A percentile compares a stretch with the other conserved stretches of the same genome.
phyloP scores from a whole-genome alignment of 768 basidiomycete species.

The Lactarius sp. region DNA sequence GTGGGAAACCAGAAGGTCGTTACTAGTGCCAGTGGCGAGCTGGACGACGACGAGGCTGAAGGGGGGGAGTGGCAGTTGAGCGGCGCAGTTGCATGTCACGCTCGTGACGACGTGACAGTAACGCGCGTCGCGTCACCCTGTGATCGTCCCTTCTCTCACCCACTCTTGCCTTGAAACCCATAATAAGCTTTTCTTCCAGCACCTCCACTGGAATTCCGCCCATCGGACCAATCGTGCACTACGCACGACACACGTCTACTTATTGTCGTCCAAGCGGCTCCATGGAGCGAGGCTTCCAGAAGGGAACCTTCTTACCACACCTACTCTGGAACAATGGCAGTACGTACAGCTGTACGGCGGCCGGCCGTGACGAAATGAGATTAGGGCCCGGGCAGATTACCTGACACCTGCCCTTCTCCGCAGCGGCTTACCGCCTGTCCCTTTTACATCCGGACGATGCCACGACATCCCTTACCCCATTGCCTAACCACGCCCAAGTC shows the following conservation, averaged over 20 bases:
- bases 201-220: constrained; percentile 10
- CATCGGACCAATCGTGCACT: constrained; percentile 15
- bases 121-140: neutral
- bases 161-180: neutral
- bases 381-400: neutral
- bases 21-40: constrained; percentile 5
- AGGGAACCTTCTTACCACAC: constrained; percentile 5
- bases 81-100: constrained; percentile 9
- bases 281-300: constrained; percentile 11
- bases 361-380: constrained; percentile 15
- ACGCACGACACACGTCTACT: neutral
- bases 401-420: constrained; percentile 11
- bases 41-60: constrained; percentile 3
- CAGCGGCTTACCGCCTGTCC: constrained; percentile 23
- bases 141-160: no score
- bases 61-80: neutral
- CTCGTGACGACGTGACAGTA: constrained; percentile 9
- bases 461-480: neutral
- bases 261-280: neutral
- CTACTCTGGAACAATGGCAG: constrained; percentile 13
- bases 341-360: constrained; percentile 5
- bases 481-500: neutral
- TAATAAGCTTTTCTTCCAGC: neutral
- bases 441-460: neutral
- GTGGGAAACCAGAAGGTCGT: neutral